Evolutionary conservation across 176 grass and related monocot genomes (phyloP).

Genomic region (Puccinellia tenuiflora): DNA sequence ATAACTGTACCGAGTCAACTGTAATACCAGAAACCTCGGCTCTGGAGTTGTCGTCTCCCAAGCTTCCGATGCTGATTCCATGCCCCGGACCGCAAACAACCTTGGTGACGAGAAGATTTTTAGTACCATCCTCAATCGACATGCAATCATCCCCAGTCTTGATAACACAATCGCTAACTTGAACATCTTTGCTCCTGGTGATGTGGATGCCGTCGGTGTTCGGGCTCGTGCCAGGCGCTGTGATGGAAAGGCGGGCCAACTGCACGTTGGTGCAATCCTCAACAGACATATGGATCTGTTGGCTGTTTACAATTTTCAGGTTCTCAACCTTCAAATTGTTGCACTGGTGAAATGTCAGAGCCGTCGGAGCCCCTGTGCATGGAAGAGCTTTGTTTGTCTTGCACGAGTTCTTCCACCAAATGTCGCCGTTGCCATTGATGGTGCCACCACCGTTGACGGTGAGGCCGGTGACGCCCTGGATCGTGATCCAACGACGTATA

Average conservation of each 20-base stretch:
- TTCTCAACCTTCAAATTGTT: not conserved
- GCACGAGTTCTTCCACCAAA: slow-evolving; percentile 80
- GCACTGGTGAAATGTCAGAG: slow-evolving; percentile 26
- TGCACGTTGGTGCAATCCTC: slow-evolving; percentile 20
- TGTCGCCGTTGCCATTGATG: slow-evolving; percentile 66
- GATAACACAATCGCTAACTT: slow-evolving; percentile 23
- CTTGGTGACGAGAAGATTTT: not conserved
- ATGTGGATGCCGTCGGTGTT: slow-evolving; percentile 55
- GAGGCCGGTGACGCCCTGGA: slow-evolving; percentile 34
- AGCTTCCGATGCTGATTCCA: slow-evolving; percentile 58
- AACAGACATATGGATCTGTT: slow-evolving; percentile 44
- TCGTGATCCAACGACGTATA: slow-evolving; percentile 48
- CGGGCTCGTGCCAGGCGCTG: slow-evolving; percentile 17
- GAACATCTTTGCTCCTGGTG: slow-evolving; percentile 9
- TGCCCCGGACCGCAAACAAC: slow-evolving; percentile 34
- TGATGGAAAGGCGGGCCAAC: slow-evolving; percentile 7
- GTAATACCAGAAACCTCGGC: slow-evolving; percentile 38
- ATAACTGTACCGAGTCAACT: slow-evolving; percentile 7
- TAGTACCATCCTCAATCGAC: slow-evolving; percentile 32
- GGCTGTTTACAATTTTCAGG: slow-evolving; percentile 28
- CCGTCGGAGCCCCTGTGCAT: slow-evolving; percentile 58
- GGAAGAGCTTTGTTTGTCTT: slow-evolving; percentile 51
- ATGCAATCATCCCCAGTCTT: slow-evolving; percentile 41
- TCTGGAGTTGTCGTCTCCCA: slow-evolving; percentile 24
- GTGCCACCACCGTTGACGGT: slow-evolving; percentile 53